Percentiles rank a stretch among this genome's conserved stretches.
Evolutionary conservation across 208 protist genomes (phyloP).

Genomic region (Tritrichomonas foetus): DNA sequence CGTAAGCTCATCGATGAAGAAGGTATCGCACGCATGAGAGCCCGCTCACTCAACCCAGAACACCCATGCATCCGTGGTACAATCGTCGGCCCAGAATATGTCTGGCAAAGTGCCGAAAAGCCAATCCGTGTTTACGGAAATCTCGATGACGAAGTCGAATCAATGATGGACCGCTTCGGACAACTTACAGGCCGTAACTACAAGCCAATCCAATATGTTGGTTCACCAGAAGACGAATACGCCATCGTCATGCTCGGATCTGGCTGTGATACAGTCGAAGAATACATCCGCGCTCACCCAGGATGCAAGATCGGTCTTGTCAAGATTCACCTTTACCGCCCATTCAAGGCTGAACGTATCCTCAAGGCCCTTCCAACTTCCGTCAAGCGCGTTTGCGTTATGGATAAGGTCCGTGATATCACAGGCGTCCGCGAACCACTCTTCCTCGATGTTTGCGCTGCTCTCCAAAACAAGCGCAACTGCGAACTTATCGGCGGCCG

Average conservation of each 20-base stretch:
- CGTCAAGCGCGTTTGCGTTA: slow-evolving; percentile 58
- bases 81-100: slow-evolving; percentile 55
- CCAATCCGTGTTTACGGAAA: slow-evolving; percentile 53
- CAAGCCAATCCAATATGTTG: slow-evolving; percentile 63
- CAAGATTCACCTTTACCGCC: slow-evolving; percentile 64
- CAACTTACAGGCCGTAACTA: slow-evolving; percentile 59
- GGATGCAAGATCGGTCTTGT: slow-evolving; percentile 65
- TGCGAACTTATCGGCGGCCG: slow-evolving; percentile 59
- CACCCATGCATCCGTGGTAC: slow-evolving; percentile 58
- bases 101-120: slow-evolving; percentile 60
- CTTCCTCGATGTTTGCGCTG: slow-evolving; percentile 63
- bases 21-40: slow-evolving; percentile 45
- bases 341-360: slow-evolving; percentile 57
- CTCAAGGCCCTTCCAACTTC: slow-evolving; percentile 58
- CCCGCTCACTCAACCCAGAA: slow-evolving; percentile 57
- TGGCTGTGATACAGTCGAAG: not conserved
- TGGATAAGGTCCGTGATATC: slow-evolving; percentile 58
- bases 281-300: not conserved
- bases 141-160: slow-evolving; percentile 55
- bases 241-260: slow-evolving; percentile 64
- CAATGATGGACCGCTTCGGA: slow-evolving; percentile 56
- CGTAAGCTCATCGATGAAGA: slow-evolving; percentile 45
- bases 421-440: slow-evolving; percentile 59
- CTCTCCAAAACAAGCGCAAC: not conserved
- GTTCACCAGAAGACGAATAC: slow-evolving; percentile 56